A percentile compares a stretch with the other conserved stretches of the same genome.
phyloP scores from a whole-genome alignment of 2,329 filamentous ascomycete species.

The Diplodia corticola region DNA sequence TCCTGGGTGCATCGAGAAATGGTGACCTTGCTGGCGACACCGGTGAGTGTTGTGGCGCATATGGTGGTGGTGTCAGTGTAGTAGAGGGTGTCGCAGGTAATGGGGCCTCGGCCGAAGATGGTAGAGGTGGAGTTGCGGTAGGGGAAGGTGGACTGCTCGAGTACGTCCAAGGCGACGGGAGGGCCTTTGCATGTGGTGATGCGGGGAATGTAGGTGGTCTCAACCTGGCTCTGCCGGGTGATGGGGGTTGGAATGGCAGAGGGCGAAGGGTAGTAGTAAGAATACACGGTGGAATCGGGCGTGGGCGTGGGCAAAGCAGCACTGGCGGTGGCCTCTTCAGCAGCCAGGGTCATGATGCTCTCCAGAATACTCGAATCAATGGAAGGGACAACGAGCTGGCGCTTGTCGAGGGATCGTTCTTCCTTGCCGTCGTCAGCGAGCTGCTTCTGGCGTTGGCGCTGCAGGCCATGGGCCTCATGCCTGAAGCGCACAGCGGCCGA shows the following conservation, averaged over 20 bases:
- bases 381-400: neutral
- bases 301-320: neutral
- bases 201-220: conserved; percentile 45
- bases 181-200: conserved; percentile 46
- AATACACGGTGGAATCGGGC: neutral
- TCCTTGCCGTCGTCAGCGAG: neutral
- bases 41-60: conserved; percentile 47
- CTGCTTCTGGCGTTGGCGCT: neutral
- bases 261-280: conserved; percentile 28
- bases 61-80: conserved; percentile 44
- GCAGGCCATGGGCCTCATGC: neutral
- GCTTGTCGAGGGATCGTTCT: neutral
- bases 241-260: conserved; percentile 44
- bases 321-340: neutral
- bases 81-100: conserved; percentile 44
- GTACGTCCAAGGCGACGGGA: conserved; percentile 35
- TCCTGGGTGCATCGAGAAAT: conserved; percentile 47
- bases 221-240: conserved; percentile 45
- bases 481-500: conserved; percentile 2
- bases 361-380: neutral
- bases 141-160: conserved; percentile 30
- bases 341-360: neutral
- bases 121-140: conserved; percentile 41
- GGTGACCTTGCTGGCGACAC: conserved; percentile 42
- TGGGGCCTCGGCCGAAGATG: conserved; percentile 29